A percentile compares a stretch with the other conserved stretches of the same genome.
Conservation (phyloP, 164 flowering plant species). For the Santalum album region DNA sequence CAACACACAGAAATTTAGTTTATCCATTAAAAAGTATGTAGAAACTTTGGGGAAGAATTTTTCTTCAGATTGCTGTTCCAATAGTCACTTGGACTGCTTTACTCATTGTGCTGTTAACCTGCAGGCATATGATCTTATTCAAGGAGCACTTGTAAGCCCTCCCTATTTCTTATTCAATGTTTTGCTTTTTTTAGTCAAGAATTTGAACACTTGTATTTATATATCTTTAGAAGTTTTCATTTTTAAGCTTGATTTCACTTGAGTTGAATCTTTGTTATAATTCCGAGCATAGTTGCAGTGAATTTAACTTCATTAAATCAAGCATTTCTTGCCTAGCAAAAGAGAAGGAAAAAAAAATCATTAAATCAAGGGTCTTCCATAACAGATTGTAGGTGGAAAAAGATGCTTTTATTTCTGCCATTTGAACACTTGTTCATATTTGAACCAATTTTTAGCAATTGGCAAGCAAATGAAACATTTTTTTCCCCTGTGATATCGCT, state of each 20-base stretch:
- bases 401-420: not conserved
- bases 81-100: not conserved
- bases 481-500: too few relatives aligned
- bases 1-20: not conserved
- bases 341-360: too few relatives aligned
- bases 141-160: constrained; percentile 74
- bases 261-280: too few relatives aligned
- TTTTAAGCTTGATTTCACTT: too few relatives aligned
- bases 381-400: not conserved
- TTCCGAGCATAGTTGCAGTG: too few relatives aligned
- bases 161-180: not conserved
- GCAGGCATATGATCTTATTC: constrained; percentile 93
- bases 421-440: not conserved
- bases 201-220: not conserved
- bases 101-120: constrained; percentile 7
- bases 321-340: too few relatives aligned
- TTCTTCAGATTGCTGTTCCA: not conserved
- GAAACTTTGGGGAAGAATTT: not conserved
- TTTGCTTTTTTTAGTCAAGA: not conserved
- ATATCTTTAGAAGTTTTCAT: not conserved
- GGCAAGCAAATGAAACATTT: not conserved
- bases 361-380: too few relatives aligned
- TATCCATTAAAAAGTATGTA: not conserved
- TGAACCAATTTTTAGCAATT: not conserved
- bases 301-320: too few relatives aligned